Evolutionary conservation across 345 rosid genomes (phyloP).

Genomic region (Triadica sebifera): DNA sequence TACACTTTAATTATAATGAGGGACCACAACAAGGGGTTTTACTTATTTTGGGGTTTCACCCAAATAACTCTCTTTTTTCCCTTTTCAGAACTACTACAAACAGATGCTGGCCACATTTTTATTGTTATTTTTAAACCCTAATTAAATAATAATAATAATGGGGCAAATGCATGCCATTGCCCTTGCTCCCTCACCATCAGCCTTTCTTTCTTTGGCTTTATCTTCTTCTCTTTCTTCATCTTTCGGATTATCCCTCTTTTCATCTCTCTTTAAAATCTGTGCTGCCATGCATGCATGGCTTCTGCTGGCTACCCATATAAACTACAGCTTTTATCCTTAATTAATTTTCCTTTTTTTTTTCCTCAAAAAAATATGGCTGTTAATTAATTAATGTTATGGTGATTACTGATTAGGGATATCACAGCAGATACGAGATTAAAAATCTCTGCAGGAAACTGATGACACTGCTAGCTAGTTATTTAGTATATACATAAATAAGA

Average conservation of each 20-base stretch:
- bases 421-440: no score
- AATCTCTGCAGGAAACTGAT: no score
- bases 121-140: conserved; percentile 14
- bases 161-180: conserved; percentile 7
- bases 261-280: neutral
- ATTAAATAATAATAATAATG: conserved; percentile 18
- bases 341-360: no score
- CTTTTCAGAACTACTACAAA: conserved; percentile 30
- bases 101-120: conserved; percentile 15
- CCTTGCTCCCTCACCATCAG: neutral
- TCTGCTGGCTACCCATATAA: neutral
- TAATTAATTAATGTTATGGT: no score
- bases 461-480: no score
- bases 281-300: conserved; percentile 19
- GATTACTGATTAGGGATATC: no score
- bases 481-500: no score
- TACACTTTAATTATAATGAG: conserved; percentile 35
- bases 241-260: no score
- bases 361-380: no score
- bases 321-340: neutral
- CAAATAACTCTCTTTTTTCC: conserved; percentile 26
- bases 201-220: conserved; percentile 1
- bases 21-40: conserved; percentile 8
- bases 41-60: conserved; percentile 52
- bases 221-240: conserved; percentile 1